These are phyloP conservation scores for Prosopis cineraria DNA, from an alignment of 306 rosid species.

Conservation along the genomic window DNA sequence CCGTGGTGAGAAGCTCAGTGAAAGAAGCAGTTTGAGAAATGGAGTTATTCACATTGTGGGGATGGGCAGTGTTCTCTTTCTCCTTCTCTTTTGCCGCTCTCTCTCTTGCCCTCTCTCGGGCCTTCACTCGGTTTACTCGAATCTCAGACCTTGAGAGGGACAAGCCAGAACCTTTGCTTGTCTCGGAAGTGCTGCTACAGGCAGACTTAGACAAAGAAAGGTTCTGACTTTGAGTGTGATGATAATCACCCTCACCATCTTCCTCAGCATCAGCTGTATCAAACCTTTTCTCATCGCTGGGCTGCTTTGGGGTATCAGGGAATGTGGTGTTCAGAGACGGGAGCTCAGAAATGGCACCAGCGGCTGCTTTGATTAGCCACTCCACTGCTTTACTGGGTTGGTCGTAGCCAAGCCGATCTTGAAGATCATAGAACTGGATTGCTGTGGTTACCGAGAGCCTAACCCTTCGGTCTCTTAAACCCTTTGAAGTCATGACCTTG, in stretches of 20 bases:
- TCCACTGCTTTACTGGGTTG: conserved; percentile 97
- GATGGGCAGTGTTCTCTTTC: conserved; percentile 51
- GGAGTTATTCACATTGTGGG: conserved; percentile 38
- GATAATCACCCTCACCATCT: conserved; percentile 34
- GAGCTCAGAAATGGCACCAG: conserved; percentile 72
- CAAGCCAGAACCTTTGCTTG: conserved; percentile 90
- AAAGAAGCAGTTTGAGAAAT: conserved; percentile 64
- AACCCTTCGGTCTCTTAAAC: conserved; percentile 86
- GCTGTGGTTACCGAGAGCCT: conserved; percentile 85
- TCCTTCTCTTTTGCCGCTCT: conserved; percentile 61
- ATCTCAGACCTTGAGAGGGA: conserved; percentile 78
- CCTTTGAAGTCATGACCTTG: conserved; percentile 92
- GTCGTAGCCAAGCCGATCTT: conserved; percentile 85
- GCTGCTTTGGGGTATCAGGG: conserved; percentile 67
- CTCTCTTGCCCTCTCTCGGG: conserved; percentile 82
- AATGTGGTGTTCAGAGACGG: conserved; percentile 67
- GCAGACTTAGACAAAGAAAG: conserved; percentile 75
- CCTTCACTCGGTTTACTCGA: conserved; percentile 60
- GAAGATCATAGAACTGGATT: conserved; percentile 91
- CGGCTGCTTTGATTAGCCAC: conserved; percentile 83
- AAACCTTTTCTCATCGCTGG: conserved; percentile 56
- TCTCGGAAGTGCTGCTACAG: conserved; percentile 89
- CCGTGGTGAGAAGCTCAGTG: conserved; percentile 78
- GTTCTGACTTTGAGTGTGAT: conserved; percentile 55
- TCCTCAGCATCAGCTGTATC: conserved; percentile 55